Evolutionary conservation across 192 early-diverging fungal genomes (phyloP), one percentile per base, ranked within the genome.

Genomic region (Haplosporangium gracile): DNA sequence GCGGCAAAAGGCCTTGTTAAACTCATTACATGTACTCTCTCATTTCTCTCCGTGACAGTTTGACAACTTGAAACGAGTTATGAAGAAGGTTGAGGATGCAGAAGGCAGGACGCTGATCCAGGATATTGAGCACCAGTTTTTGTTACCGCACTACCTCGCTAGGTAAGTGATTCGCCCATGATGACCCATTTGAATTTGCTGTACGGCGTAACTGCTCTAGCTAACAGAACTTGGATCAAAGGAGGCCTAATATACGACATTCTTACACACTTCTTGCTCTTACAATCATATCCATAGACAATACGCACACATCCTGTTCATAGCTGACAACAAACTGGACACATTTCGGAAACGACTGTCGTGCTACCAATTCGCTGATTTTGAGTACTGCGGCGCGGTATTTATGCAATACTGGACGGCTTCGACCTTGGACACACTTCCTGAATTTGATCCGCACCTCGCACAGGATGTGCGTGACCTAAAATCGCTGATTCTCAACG

Each of bases 51-150:
- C 36, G 9, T 32, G 18, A 29, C 38, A 88, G 89, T 90, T 90
- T 78, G 89, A 90, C 76, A 90, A 90, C 45, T 63, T 90, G 63
- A 90, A 90, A 57, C 39, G 89, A 74, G 82, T 90, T 3, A 88
- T 85, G 81, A 82, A 82, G 51, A 80, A 87, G 63, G 88, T 90
- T 4, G 89, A 90, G 45, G 88, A 90, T 63, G 78, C 84, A 60
- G 89, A 88, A 78, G 82, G 82, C 71, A 77, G 88, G 70, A 81
- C 76, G 3, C 45, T 90, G 65, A 70, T 80, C 15, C 87, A 85
- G 45, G 81, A 88, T 40, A 87, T 90, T 73, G 81, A 82, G 32
- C 74, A 81, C 47, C 80, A 82, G 29, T 90, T 83, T 70, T 43
- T 88, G 24, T 43, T 90, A 40, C 81, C 87, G 0, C 77, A 81